Base-by-base conservation (phyloP, 2,329 filamentous ascomycete genomes). In the Pyrenophora graminea region DNA sequence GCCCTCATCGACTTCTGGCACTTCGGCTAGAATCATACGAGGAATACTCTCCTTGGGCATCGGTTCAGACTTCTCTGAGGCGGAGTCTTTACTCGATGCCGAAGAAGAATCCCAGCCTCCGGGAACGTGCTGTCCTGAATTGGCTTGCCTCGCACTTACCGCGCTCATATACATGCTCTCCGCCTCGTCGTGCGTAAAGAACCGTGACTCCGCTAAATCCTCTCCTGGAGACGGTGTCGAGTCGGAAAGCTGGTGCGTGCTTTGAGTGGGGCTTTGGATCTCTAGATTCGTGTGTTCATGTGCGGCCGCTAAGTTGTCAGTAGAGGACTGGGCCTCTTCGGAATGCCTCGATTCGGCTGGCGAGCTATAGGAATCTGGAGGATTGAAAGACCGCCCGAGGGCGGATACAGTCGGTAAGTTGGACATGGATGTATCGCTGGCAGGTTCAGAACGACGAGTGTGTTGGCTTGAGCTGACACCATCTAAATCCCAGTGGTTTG, bases 111-210 rank as follows among this genome's bases (percentile, higher is more conserved):
- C 70, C 77, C 77, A 79, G 7, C 71, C 74, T 19, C 77, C 77
- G 21, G 77, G 76, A 37, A 79, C 59, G 33, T 68, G 56, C 21
- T 47, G 53, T 5, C 49, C 43, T 8, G 60, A 51, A 33, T 48
- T 45, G 2, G 44, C 53, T 19, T 71, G 68, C 8, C 67, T 68
- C 32, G 74, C 72, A 51, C 80, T 84, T 48, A 85, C 75, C 9
- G 82, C 84, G 64, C 85, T 93, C 85, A 91, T 87, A 63, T 94
- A 95, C 86, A 95, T 89, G 69, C 90, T 94, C 66, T 90, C 86
- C 0, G 89, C 89, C 56, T 93, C 89, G 55, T 91, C 88, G 51
- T 91, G 88, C 31, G 84, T 90, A 64, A 89, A 93, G 1, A 91
- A 66, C 34, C 83, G 86, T 4, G 90, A 93, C 55, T 75, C 62